phyloP scores from a whole-genome alignment of 208 protist genomes.

The Trypanosoma avium region DNA sequence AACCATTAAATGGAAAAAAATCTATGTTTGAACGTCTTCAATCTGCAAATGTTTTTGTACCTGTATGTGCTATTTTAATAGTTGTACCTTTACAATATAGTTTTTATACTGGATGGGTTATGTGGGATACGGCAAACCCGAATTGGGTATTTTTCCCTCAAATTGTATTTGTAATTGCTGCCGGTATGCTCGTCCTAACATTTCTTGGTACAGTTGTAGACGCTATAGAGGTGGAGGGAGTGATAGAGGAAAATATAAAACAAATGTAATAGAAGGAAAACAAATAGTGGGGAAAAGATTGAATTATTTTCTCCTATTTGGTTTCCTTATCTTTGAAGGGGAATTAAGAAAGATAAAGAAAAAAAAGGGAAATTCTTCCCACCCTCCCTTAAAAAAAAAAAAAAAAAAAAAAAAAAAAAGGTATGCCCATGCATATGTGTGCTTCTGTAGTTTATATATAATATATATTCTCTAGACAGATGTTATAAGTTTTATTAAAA shows the following conservation, averaged over 20 bases:
- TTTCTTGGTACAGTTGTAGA: conserved; percentile 49
- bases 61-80: conserved; percentile 44
- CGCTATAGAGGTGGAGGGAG: conserved; percentile 30
- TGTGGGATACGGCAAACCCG: conserved; percentile 63
- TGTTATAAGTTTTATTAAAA: too few relatives aligned
- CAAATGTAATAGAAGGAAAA: too few relatives aligned
- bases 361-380: too few relatives aligned
- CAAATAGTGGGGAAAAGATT: too few relatives aligned
- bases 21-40: conserved; percentile 42
- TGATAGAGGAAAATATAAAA: conserved; percentile 10
- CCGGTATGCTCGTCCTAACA: conserved; percentile 42
- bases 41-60: conserved; percentile 46
- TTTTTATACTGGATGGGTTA: conserved; percentile 67
- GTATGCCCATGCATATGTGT: background rate
- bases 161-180: conserved; percentile 36
- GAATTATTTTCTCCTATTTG: too few relatives aligned
- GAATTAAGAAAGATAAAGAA: too few relatives aligned
- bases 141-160: conserved; percentile 84
- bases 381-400: conserved; percentile 3
- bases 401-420: conserved; percentile 17
- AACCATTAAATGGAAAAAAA: conserved; percentile 15
- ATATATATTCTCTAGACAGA: too few relatives aligned
- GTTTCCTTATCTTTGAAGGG: too few relatives aligned
- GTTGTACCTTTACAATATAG: conserved; percentile 50
- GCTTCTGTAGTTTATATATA: background rate